Evolutionary conservation across 495 filamentous ascomycete genomes (phyloP).

Genomic region (Penicillium longicatenatum): DNA sequence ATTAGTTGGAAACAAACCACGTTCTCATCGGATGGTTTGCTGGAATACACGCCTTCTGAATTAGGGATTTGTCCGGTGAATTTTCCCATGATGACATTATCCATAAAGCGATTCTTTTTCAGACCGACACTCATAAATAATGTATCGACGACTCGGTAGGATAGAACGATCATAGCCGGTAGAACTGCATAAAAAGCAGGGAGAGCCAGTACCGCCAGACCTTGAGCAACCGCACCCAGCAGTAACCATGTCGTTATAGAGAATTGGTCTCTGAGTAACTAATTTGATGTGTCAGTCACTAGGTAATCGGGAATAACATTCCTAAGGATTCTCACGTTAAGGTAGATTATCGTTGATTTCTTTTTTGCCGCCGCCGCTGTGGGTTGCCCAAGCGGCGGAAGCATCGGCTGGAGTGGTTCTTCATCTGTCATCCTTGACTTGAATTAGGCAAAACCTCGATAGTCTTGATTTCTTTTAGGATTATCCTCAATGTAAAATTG

Average conservation of each 20-base stretch:
- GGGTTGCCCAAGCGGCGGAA: neutral
- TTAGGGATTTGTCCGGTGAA: slow-evolving; percentile 38
- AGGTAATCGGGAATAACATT: too few species aligned
- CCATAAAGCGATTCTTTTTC: slow-evolving; percentile 37
- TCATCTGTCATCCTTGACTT: neutral
- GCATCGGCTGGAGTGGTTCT: neutral
- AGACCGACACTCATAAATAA: slow-evolving; percentile 28
- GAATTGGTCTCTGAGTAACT: slow-evolving; percentile 2
- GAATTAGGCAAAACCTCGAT: neutral
- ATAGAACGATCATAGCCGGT: slow-evolving; percentile 35
- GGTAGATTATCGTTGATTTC: neutral
- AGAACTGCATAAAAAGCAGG: slow-evolving; percentile 34
- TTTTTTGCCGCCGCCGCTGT: neutral
- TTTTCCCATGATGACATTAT: slow-evolving; percentile 34
- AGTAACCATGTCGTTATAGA: slow-evolving; percentile 42
- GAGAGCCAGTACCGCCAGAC: slow-evolving; percentile 31
- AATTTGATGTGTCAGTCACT: too few species aligned
- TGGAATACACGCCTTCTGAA: slow-evolving; percentile 31
- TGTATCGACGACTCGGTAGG: slow-evolving; percentile 26
- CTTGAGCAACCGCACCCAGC: slow-evolving; percentile 45
- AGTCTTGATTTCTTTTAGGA: neutral
- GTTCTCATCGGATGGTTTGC: slow-evolving; percentile 28
- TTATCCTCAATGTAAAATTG: too few species aligned
- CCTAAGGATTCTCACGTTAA: neutral
- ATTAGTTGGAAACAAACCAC: slow-evolving; percentile 48